Conservation (phyloP, 2,329 filamentous ascomycete species). For the Gaeumannomyces tritici region DNA sequence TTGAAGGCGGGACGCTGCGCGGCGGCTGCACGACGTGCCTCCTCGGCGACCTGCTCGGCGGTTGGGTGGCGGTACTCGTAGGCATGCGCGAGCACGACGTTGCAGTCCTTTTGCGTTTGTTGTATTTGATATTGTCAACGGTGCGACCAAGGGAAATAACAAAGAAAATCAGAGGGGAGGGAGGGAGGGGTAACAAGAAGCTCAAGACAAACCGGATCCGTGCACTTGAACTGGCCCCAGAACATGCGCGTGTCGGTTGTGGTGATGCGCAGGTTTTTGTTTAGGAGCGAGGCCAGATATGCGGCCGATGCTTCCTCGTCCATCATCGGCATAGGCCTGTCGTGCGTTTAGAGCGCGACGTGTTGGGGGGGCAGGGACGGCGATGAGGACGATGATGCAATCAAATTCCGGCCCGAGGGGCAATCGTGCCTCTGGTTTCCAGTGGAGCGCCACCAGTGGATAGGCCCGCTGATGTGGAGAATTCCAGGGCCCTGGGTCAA, state of each 20-base stretch:
- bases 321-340: background rate
- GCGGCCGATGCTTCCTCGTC: slow-evolving; percentile 1
- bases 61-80: slow-evolving; percentile 82
- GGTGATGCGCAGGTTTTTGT: slow-evolving; percentile 69
- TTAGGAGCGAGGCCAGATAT: slow-evolving; percentile 59
- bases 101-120: slow-evolving; percentile 56
- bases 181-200: slow-evolving; percentile 2
- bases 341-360: no score
- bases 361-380: background rate
- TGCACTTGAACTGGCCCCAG: slow-evolving; percentile 86
- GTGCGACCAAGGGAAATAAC: slow-evolving; percentile 2
- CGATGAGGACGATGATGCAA: background rate
- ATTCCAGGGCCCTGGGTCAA: background rate
- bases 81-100: slow-evolving; percentile 76
- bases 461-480: background rate
- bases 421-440: background rate
- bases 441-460: background rate
- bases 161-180: background rate
- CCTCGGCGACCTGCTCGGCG: slow-evolving; percentile 30
- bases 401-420: background rate
- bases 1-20: slow-evolving; percentile 33
- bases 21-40: slow-evolving; percentile 20
- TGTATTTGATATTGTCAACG: background rate
- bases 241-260: slow-evolving; percentile 83
- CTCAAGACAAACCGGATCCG: slow-evolving; percentile 61